Evolutionary conservation across 106 monocot genomes (phyloP), one percentile per base, ranked within the genome.

Genomic region (Acanthochlamys bracteata): DNA sequence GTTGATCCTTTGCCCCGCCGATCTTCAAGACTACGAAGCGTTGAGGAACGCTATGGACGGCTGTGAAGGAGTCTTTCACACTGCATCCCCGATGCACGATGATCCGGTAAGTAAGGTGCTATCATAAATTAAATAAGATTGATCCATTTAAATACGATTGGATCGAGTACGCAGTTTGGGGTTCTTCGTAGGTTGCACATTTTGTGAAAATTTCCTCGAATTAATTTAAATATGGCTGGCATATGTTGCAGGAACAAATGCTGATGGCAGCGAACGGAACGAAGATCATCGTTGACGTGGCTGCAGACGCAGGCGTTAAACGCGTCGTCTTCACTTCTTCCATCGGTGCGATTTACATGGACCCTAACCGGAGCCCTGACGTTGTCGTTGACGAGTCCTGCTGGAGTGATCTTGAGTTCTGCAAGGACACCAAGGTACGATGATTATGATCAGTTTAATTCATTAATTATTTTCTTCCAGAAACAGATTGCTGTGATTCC

Each of bases 41-140:
- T 65, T 80, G 55, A 42, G 45, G 2, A 21, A 33, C 2, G 84
- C 79, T 0, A 58, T 84, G 52, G 21, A 26, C 0, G 79, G 79
- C 41, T 84, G 84, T 64, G 47, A 75, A 27, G 84, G 84, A 8
- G 76, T 84, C 43, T 84, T 84, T 72, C 84, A 84, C 62, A 73
- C 73, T 4, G 84, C 84, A 1, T 76, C 71, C 11, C 84, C 84
- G 1, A 69, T 84, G 46, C 69, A 75, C 10, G 76, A 84, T 53
- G 79, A 84, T 41, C 77, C 74, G 14, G 82, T 78, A 53, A 41
- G 71, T 21, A 15, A 20, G 10, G 21, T 10, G 42, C 24, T 20
- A 42, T 58, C 16, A 23, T 42, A 0, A 4, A 16, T 4, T 7
- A 40, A 14, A 49, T 49, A 4, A 14, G 33, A 25, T 59, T 59